Evolutionary conservation across 805 yeast species (phyloP).

Genomic region (Starmerella stigmatis): DNA sequence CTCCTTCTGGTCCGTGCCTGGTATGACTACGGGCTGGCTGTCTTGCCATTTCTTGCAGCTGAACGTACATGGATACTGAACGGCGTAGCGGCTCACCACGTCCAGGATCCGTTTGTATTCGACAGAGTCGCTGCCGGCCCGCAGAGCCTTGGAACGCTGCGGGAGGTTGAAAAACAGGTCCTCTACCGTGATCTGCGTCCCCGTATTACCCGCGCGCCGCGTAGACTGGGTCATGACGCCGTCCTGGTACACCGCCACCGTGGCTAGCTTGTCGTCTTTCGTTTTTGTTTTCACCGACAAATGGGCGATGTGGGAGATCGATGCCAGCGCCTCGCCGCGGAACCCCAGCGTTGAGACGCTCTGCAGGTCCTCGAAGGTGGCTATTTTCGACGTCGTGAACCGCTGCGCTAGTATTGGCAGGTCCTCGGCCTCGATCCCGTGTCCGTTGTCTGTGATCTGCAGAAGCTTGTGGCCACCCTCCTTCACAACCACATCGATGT

Average conservation of each 20-base stretch:
- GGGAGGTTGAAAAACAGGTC: constrained; percentile 85
- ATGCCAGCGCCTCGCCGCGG: constrained; percentile 92
- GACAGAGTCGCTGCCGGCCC: constrained; percentile 27
- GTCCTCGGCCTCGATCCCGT: constrained; percentile 64
- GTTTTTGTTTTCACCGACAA: constrained; percentile 72
- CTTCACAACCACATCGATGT: constrained; percentile 68
- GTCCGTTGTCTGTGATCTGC: constrained; percentile 83
- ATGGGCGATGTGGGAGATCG: constrained; percentile 82
- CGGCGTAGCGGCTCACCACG: constrained; percentile 71
- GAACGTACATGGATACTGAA: constrained; percentile 58
- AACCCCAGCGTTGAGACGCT: constrained; percentile 77
- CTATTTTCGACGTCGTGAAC: constrained; percentile 81
- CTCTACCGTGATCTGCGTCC: constrained; percentile 77
- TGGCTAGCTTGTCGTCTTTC: constrained; percentile 50
- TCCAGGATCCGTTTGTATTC: constrained; percentile 72
- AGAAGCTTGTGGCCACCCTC: constrained; percentile 86
- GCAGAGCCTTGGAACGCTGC: constrained; percentile 56
- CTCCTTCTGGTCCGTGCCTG: constrained; percentile 44
- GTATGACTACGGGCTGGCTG: constrained; percentile 50
- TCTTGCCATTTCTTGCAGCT: constrained; percentile 75
- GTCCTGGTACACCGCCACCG: constrained; percentile 53
- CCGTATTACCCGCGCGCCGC: constrained; percentile 77
- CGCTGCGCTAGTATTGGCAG: constrained; percentile 74
- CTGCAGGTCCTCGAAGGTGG: constrained; percentile 61
- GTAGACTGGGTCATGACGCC: constrained; percentile 49